A percentile compares a stretch with the other conserved stretches of the same genome.
phyloP scores from a whole-genome alignment of 2,329 filamentous ascomycete genomes.

The Camptophora hylomeconis region DNA sequence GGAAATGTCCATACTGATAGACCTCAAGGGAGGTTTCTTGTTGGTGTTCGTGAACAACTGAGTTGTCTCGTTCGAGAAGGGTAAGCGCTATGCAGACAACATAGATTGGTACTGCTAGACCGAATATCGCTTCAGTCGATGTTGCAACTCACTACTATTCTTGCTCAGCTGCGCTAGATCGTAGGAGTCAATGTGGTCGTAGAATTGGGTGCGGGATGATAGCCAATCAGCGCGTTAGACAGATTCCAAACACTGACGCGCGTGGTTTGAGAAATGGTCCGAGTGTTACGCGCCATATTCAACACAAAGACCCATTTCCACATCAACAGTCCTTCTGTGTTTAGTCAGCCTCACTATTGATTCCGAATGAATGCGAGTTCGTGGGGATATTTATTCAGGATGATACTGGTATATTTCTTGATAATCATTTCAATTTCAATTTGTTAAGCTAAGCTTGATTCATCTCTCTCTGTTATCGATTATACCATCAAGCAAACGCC shows the following conservation, averaged over 20 bases:
- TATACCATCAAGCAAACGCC: too few species aligned
- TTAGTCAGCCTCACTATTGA: too few species aligned
- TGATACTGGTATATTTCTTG: too few species aligned
- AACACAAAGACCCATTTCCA: too few species aligned
- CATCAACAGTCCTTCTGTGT: too few species aligned
- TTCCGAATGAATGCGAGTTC: too few species aligned
- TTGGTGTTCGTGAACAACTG: not conserved
- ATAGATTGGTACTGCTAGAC: not conserved
- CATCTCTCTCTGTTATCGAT: too few species aligned
- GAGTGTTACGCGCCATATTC: too few species aligned
- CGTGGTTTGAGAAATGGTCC: not conserved
- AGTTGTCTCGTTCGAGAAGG: not conserved
- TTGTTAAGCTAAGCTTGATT: too few species aligned
- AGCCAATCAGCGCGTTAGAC: slow-evolving; percentile 5
- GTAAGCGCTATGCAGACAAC: not conserved
- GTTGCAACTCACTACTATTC: not conserved
- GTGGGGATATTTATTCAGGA: too few species aligned
- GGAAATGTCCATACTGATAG: slow-evolving; percentile 5
- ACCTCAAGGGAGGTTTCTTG: not conserved
- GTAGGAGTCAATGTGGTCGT: not conserved
- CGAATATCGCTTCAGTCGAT: not conserved
- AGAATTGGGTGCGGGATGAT: not conserved
- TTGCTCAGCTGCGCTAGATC: not conserved
- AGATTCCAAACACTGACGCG: slow-evolving; percentile 1
- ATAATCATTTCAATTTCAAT: too few species aligned